A percentile compares a stretch with the other conserved stretches of the same genome.
Conservation (phyloP, 768 basidiomycete genomes). For the Termitomyces heimii region DNA sequence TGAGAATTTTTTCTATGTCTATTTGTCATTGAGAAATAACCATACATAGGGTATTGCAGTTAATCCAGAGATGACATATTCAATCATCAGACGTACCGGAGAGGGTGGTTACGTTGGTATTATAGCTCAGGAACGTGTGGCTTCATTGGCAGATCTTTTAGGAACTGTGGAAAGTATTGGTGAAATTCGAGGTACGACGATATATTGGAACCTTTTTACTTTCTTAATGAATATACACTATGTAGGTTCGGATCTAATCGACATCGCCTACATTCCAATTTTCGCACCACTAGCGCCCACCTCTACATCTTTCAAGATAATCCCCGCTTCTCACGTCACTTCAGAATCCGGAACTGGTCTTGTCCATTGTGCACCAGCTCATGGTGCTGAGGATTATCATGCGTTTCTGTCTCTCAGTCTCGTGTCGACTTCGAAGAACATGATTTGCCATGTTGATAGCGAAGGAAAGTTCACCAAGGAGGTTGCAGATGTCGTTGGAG, state of each 20-base stretch:
- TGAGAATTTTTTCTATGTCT: constrained; percentile 25
- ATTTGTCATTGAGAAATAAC: background rate
- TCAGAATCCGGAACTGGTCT: constrained; percentile 89
- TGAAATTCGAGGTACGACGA: constrained; percentile 29
- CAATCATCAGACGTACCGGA: constrained; percentile 31
- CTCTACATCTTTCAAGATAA: constrained; percentile 35
- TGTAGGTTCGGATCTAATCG: constrained; percentile 51
- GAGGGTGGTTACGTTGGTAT: constrained; percentile 26
- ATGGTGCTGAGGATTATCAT: constrained; percentile 89
- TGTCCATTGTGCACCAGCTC: constrained; percentile 93
- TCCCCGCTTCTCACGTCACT: constrained; percentile 75
- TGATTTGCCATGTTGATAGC: constrained; percentile 79
- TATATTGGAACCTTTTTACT: background rate
- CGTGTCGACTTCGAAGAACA: constrained; percentile 33
- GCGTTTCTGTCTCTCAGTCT: constrained; percentile 57
- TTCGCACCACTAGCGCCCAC: constrained; percentile 38
- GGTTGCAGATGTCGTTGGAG: constrained; percentile 54
- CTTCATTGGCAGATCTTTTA: constrained; percentile 29
- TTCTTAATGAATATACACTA: constrained; percentile 13
- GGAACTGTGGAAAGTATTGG: constrained; percentile 30
- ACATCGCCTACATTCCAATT: constrained; percentile 51
- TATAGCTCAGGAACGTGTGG: constrained; percentile 47
- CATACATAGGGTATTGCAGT: constrained; percentile 78
- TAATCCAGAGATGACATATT: constrained; percentile 66
- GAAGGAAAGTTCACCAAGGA: constrained; percentile 64